Evolutionary conservation across 768 basidiomycete genomes (phyloP).

Genomic region (Rhodosporidiobolus sp.): DNA sequence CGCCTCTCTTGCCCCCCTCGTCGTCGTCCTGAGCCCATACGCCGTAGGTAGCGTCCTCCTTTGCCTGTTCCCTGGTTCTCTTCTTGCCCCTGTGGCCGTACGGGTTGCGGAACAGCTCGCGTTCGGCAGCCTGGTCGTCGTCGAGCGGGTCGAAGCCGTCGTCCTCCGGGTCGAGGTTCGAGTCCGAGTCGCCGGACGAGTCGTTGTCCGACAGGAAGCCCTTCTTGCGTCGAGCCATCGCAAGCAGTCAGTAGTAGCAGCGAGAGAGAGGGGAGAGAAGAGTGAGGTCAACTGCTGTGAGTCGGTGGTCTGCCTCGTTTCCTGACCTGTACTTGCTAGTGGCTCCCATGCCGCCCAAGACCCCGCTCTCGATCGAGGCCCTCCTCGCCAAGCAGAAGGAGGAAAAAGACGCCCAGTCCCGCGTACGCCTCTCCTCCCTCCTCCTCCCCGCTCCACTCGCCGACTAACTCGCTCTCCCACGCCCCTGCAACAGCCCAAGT

Average conservation of each 20-base stretch:
- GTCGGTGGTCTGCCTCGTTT: background rate
- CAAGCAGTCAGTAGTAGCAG: background rate
- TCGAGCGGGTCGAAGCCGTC: constrained; percentile 49
- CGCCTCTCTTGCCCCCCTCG: constrained; percentile 43
- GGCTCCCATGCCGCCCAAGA: constrained; percentile 20
- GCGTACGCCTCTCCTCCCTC: constrained; percentile 55
- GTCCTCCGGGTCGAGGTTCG: constrained; percentile 46
- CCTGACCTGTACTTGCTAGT: background rate
- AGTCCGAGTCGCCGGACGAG: constrained; percentile 57
- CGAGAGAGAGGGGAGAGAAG: background rate
- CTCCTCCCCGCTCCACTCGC: background rate
- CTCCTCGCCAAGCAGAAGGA: constrained; percentile 79
- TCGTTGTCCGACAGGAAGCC: constrained; percentile 35
- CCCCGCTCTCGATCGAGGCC: constrained; percentile 80
- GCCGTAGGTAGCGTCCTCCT: constrained; percentile 73
- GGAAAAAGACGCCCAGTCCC: constrained; percentile 85
- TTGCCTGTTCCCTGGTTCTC: constrained; percentile 62
- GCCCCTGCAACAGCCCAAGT: constrained; percentile 85
- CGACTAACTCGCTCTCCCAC: background rate
- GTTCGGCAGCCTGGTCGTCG: constrained; percentile 67
- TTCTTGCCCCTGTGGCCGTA: constrained; percentile 53
- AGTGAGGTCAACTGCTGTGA: background rate
- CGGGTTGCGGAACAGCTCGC: constrained; percentile 70
- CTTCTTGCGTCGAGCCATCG: constrained; percentile 49
- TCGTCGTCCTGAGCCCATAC: constrained; percentile 71